Conservation (phyloP, 768 basidiomycete species). For the Lentinula sp. region DNA sequence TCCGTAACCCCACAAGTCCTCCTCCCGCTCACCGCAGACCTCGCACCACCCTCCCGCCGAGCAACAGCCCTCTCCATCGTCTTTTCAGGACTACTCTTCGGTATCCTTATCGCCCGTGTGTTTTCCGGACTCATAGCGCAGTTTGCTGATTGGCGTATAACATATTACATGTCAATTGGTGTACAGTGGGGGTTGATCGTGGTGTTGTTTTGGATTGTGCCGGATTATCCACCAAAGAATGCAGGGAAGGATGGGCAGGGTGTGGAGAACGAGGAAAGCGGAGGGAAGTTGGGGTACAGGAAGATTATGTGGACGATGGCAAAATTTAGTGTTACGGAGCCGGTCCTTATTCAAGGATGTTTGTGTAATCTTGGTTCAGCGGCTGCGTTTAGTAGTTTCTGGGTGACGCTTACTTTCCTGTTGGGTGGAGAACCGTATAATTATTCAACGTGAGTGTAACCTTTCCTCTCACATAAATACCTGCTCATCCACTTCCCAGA, state of each 20-base stretch:
- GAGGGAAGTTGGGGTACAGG: constrained; percentile 37
- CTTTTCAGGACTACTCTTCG: constrained; percentile 40
- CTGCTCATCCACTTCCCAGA: constrained; percentile 26
- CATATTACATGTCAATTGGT: constrained; percentile 51
- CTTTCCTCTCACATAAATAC: no score
- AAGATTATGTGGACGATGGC: constrained; percentile 52
- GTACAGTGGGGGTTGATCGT: constrained; percentile 38
- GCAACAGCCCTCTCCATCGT: constrained; percentile 55
- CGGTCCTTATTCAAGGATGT: constrained; percentile 45
- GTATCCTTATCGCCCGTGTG: constrained; percentile 50
- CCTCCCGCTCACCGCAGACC: constrained; percentile 53
- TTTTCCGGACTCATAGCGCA: constrained; percentile 51
- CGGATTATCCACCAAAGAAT: constrained; percentile 56
- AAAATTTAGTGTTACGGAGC: constrained; percentile 52
- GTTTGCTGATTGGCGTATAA: constrained; percentile 43
- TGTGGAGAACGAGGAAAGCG: background rate
- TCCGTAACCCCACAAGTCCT: constrained; percentile 77
- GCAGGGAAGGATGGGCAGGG: constrained; percentile 17
- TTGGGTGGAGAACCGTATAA: constrained; percentile 52
- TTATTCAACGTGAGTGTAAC: constrained; percentile 40
- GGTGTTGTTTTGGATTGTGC: constrained; percentile 43
- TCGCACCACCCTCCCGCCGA: constrained; percentile 51
- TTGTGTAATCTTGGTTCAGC: constrained; percentile 40
- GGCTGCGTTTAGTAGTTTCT: constrained; percentile 28
- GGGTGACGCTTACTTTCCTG: constrained; percentile 58